Evolutionary conservation across 23 red algal species (phyloP).

Genomic region (Gracilaria vermiculophylla): DNA sequence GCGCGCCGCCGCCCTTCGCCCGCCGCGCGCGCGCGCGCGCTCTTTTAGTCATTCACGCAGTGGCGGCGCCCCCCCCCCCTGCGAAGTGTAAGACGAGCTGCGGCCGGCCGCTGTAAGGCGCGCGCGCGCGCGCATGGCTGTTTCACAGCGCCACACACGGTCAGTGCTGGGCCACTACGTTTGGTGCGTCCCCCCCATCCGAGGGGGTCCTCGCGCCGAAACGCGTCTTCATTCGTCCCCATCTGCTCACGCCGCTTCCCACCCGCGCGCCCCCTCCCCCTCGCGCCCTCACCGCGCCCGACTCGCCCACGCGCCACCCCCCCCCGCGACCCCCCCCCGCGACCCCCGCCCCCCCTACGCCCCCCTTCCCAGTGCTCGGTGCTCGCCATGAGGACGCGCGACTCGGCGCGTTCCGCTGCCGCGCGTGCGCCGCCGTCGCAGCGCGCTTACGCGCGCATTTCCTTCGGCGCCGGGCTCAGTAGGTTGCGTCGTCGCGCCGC

Average conservation of each 20-base stretch:
- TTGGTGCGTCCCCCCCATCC: no score
- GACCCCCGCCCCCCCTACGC: not conserved
- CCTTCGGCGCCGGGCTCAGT: not conserved
- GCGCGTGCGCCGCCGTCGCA: not conserved
- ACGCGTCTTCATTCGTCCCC: no score
- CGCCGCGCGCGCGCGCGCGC: no score
- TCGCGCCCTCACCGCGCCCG: not conserved
- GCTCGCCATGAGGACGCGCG: constrained; percentile 23
- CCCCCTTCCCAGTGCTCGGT: not conserved
- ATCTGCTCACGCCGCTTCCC: not conserved
- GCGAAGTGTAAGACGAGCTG: not conserved
- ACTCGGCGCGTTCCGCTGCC: not conserved
- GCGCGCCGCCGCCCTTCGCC: not conserved
- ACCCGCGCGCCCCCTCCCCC: not conserved
- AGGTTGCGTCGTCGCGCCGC: constrained; percentile 3
- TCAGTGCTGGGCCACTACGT: no score
- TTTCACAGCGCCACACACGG: not conserved
- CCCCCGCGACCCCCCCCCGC: not conserved
- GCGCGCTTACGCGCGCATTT: not conserved
- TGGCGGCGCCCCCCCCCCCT: not conserved
- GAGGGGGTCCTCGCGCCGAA: no score
- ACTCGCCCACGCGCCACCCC: not conserved
- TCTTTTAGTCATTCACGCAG: not conserved
- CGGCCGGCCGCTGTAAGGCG: not conserved
- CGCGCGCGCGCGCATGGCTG: not conserved